Percentiles rank a stretch among this genome's conserved stretches.
These are phyloP conservation scores for Crithidia expoeki DNA, from an alignment of 208 protist genomes.

Conservation along the genomic window DNA sequence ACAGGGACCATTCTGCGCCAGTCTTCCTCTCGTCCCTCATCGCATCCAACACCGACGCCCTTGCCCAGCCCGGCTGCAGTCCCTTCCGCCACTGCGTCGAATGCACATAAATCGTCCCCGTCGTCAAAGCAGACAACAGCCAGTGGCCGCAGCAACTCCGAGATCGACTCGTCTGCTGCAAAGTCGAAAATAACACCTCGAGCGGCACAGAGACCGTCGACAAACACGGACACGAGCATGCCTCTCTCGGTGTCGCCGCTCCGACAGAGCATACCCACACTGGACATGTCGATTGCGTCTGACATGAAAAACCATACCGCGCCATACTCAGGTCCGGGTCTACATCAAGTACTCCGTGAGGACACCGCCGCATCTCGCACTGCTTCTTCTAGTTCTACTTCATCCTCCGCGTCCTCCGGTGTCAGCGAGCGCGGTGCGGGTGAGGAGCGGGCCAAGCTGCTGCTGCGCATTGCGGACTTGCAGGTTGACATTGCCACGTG, in stretches of 20 bases:
- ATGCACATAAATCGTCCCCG: too few relatives aligned
- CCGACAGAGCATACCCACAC: not conserved
- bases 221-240: not conserved
- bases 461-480: slow-evolving; percentile 37
- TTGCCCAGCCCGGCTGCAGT: not conserved
- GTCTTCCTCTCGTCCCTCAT: not conserved
- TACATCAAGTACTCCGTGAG: not conserved
- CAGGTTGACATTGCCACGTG: slow-evolving; percentile 34
- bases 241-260: not conserved
- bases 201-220: not conserved
- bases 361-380: not conserved
- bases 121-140: not conserved
- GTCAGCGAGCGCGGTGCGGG: not conserved
- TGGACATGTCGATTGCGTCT: not conserved
- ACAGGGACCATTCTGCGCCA: not conserved
- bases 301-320: slow-evolving; percentile 12
- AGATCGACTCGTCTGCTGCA: not conserved
- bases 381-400: not conserved
- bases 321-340: slow-evolving; percentile 10
- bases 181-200: not conserved
- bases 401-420: not conserved
- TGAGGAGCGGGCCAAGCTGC: slow-evolving; percentile 32
- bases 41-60: not conserved
- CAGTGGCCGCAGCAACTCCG: not conserved
- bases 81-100: not conserved